Base-by-base conservation (phyloP, 2,329 filamentous ascomycete species). In the Aureobasidium sp. region DNA sequence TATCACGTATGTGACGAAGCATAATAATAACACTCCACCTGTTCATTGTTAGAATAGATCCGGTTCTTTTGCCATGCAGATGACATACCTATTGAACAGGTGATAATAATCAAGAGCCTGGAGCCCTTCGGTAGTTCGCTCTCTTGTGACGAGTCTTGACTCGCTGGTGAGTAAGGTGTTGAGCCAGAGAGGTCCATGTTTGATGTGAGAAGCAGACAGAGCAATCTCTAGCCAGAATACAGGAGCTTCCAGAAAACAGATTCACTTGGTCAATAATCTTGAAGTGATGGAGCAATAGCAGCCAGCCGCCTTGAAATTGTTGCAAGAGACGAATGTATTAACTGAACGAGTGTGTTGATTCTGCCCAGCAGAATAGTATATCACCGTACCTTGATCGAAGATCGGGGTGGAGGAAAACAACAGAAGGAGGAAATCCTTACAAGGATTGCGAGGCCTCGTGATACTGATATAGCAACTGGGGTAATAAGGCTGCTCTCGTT, bases 1-100 rank as follows among this genome's bases (percentile, higher is more conserved):
- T 25, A 61, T 59, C 11, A 65, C 63, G 25, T 63, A 65, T 25
- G 45, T 16, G 37, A 63, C 5, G 53, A 65, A 65, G 10, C 53
- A 27, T 27, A 53, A 32, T n/a, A 65, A 32, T 25, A 65, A 42
- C 13, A 55, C 50, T 41, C 63, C 63, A 21, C 44, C 63, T 64
- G 25, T 21, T 29, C n/a, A 9, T 25, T n/a, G 21, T 62, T 27
- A 60, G 47, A 9, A 11, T 9, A 32, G 6, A 10, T 51, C 34
- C n/a, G 34, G 32, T 14, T 32, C 8, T 59, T 34, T 48, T 29
- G 30, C n/a, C 30, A 39, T 42, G 21, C 14, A 25, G 30, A 39
- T 29, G 36, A 30, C 62, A 42, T 60, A 48, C 59, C 61, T 55
- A 49, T 48, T 16, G 62, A 62, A 45, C 53, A 49, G 25, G 48